These are phyloP conservation scores for Elaeagnus macrophylla DNA, from an alignment of 306 rosid species.

Conservation along the genomic window DNA sequence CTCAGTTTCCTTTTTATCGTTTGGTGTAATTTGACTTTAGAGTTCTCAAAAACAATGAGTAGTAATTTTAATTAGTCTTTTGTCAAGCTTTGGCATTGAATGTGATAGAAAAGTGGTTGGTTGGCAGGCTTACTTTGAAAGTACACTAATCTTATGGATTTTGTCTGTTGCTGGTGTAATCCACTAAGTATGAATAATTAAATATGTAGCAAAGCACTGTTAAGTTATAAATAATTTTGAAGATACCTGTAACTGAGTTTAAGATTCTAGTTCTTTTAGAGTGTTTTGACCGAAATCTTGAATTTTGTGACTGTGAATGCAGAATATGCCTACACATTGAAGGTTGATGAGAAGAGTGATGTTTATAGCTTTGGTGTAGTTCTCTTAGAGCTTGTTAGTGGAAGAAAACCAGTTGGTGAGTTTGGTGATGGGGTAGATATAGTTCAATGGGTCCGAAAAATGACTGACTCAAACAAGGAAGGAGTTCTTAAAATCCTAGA, in stretches of 20 bases:
- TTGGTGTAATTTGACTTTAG: constrained; percentile 26
- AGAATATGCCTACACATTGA: constrained; percentile 93
- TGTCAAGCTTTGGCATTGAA: constrained; percentile 12
- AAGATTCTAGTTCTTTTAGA: too few species aligned
- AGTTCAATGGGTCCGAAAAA: constrained; percentile 88
- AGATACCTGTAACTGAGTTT: too few species aligned
- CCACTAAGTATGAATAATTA: constrained; percentile 4
- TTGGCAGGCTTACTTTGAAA: background rate
- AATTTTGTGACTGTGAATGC: constrained; percentile 18
- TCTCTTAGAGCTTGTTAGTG: constrained; percentile 66
- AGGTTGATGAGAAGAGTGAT: constrained; percentile 92
- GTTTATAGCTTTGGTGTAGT: constrained; percentile 95
- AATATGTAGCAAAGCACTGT: background rate
- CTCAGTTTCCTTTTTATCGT: constrained; percentile 17
- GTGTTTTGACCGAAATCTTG: constrained; percentile 1
- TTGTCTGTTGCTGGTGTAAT: constrained; percentile 13
- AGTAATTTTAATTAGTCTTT: constrained; percentile 2
- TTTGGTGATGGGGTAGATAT: constrained; percentile 96
- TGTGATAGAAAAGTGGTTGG: constrained; percentile 23
- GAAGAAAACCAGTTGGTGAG: constrained; percentile 93
- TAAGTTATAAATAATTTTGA: too few species aligned
- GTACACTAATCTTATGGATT: constrained; percentile 19
- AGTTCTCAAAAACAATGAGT: constrained; percentile 5
- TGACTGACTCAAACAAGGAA: constrained; percentile 81
- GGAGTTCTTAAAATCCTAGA: constrained; percentile 74